These are phyloP conservation scores for Circinella umbellata DNA, from an alignment of 371 early-diverging fungal species.

Conservation along the genomic window DNA sequence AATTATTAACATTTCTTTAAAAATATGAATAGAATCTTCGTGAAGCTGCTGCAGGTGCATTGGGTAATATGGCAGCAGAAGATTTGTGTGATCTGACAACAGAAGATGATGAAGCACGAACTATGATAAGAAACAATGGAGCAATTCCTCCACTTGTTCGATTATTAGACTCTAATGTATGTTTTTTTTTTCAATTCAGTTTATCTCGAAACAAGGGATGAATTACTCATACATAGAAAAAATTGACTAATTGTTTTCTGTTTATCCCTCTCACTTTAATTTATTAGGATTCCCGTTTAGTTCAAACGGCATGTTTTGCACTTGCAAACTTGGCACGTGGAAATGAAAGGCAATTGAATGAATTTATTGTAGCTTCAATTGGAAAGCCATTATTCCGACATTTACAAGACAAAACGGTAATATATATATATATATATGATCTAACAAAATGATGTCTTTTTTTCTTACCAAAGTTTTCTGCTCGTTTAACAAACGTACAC, in stretches of 20 bases:
- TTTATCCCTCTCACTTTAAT: not conserved
- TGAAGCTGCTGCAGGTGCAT: constrained; percentile 51
- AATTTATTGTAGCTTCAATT: constrained; percentile 51
- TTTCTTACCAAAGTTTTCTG: not conserved
- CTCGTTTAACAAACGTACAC: not conserved
- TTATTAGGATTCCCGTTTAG: constrained; percentile 48
- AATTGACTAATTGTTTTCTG: not conserved
- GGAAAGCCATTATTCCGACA: constrained; percentile 47
- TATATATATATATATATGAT: not conserved
- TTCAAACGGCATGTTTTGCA: constrained; percentile 80
- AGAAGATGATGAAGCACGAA: constrained; percentile 64
- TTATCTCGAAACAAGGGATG: no score
- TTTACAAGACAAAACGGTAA: constrained; percentile 39
- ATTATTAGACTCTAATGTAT: constrained; percentile 55
- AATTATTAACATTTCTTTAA: not conserved
- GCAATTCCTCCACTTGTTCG: constrained; percentile 61
- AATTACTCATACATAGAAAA: no score
- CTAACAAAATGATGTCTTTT: no score
- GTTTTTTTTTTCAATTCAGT: not conserved
- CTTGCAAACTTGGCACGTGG: constrained; percentile 76
- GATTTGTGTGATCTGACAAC: constrained; percentile 76
- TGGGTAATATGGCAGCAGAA: constrained; percentile 80
- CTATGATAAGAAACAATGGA: constrained; percentile 63
- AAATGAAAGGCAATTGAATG: constrained; percentile 57
- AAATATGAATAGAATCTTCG: constrained; percentile 28